A percentile compares a stretch with the other conserved stretches of the same genome.
Evolutionary conservation across 495 filamentous ascomycete species (phyloP).

Genomic region (Pseudomonodictys pantanalensis): DNA sequence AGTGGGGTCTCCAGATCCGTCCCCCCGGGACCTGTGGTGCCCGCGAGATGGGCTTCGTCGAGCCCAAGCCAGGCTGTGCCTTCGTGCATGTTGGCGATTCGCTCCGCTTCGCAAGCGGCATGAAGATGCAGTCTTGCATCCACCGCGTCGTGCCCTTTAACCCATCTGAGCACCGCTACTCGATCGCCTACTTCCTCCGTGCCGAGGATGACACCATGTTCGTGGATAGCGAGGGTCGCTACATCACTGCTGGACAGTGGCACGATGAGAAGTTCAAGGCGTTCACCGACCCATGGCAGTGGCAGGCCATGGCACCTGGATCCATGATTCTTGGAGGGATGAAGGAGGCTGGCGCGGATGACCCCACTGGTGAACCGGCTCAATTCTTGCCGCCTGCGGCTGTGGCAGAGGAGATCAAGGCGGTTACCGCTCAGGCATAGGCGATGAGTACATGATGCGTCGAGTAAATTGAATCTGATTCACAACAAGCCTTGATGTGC

Average conservation of each 20-base stretch:
- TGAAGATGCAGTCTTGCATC: slow-evolving; percentile 53
- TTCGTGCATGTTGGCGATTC: slow-evolving; percentile 60
- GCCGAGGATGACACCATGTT: slow-evolving; percentile 54
- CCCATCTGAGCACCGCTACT: slow-evolving; percentile 52
- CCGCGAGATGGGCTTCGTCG: slow-evolving; percentile 53
- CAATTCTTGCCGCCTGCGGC: background rate
- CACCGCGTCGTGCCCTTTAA: slow-evolving; percentile 56
- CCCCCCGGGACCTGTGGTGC: slow-evolving; percentile 40
- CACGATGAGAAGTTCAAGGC: slow-evolving; percentile 57
- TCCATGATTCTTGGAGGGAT: slow-evolving; percentile 29
- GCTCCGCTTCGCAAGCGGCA: slow-evolving; percentile 51
- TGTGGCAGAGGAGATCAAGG: background rate
- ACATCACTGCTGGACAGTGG: slow-evolving; percentile 52
- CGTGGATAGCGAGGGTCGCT: slow-evolving; percentile 50
- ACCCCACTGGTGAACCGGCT: slow-evolving; percentile 20
- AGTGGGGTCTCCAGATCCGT: slow-evolving; percentile 58
- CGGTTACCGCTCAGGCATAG: slow-evolving; percentile 5
- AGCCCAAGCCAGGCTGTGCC: slow-evolving; percentile 48
- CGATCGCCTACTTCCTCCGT: slow-evolving; percentile 58
- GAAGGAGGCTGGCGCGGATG: slow-evolving; percentile 25
- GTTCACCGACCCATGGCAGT: slow-evolving; percentile 18
- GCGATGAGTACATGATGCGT: no score
- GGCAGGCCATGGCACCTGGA: slow-evolving; percentile 22
- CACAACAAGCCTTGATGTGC: no score
- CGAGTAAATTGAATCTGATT: no score